These are phyloP conservation scores for Calocybe gangraenosa DNA, from an alignment of 768 basidiomycete genomes.

Conservation along the genomic window DNA sequence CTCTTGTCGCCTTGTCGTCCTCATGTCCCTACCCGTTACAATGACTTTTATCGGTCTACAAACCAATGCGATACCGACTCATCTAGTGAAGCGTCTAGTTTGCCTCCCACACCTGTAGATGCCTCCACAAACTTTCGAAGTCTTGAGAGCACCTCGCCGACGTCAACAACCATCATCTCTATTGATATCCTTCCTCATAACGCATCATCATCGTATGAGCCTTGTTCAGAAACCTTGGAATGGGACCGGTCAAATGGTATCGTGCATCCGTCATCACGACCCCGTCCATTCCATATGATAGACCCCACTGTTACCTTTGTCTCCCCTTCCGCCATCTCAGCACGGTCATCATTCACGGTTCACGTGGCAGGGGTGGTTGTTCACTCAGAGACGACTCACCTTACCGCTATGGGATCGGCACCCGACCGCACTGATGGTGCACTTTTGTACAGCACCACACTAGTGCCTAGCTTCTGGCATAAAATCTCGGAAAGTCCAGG, in stretches of 20 bases:
- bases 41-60: conserved; percentile 20
- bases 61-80: conserved; percentile 31
- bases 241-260: conserved; percentile 15
- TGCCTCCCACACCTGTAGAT: conserved; percentile 36
- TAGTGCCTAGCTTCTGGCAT: conserved; percentile 66
- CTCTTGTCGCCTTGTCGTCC: conserved; percentile 36
- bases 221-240: conserved; percentile 8
- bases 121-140: conserved; percentile 27
- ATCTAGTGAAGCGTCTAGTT: conserved; percentile 34
- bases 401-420: conserved; percentile 25
- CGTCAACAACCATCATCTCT: conserved; percentile 34
- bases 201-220: conserved; percentile 5
- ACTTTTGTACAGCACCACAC: conserved; percentile 53
- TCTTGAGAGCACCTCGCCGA: conserved; percentile 13
- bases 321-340: conserved; percentile 41
- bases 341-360: conserved; percentile 54
- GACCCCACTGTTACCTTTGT: conserved; percentile 67
- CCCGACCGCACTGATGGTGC: conserved; percentile 24
- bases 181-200: conserved; percentile 42
- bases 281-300: conserved; percentile 54
- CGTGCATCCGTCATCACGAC: conserved; percentile 35
- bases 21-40: conserved; percentile 15
- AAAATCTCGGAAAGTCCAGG: conserved; percentile 52
- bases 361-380: conserved; percentile 43
- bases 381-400: conserved; percentile 45